A percentile compares a stretch with the other conserved stretches of the same genome.
Conservation (phyloP, 208 protist genomes). For the Leishmania major region DNA sequence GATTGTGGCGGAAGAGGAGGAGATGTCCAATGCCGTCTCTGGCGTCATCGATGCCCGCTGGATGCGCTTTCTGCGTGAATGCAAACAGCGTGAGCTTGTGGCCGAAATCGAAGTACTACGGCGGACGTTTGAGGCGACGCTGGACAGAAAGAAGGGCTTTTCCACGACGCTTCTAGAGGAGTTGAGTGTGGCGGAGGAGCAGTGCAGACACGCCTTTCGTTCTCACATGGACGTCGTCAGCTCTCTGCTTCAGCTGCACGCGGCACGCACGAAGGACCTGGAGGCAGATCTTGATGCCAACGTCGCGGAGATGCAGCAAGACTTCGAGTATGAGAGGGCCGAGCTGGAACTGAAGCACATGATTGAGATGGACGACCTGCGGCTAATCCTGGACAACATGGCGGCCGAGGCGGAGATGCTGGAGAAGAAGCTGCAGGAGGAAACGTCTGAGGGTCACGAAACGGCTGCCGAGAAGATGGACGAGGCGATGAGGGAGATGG, state of each 20-base stretch:
- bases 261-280: slow-evolving; percentile 73
- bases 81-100: slow-evolving; percentile 93
- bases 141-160: slow-evolving; percentile 94
- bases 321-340: slow-evolving; percentile 92
- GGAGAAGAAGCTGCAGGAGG: slow-evolving; percentile 89
- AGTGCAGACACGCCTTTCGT: slow-evolving; percentile 90
- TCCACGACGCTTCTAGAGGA: slow-evolving; percentile 90
- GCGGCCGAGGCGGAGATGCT: slow-evolving; percentile 83
- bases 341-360: slow-evolving; percentile 86
- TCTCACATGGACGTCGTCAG: slow-evolving; percentile 93
- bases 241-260: slow-evolving; percentile 90
- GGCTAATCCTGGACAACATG: slow-evolving; percentile 93
- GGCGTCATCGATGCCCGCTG: slow-evolving; percentile 84
- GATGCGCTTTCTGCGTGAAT: slow-evolving; percentile 91
- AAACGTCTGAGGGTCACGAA: slow-evolving; percentile 84
- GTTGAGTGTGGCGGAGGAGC: slow-evolving; percentile 93
- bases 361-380: slow-evolving; percentile 79
- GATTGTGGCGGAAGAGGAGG: slow-evolving; percentile 83
- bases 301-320: slow-evolving; percentile 84
- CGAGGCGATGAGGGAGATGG: slow-evolving; percentile 91
- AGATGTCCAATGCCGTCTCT: slow-evolving; percentile 44
- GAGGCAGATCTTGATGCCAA: slow-evolving; percentile 93
- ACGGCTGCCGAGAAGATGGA: slow-evolving; percentile 93
- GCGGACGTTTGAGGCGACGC: slow-evolving; percentile 88
- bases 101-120: slow-evolving; percentile 89